Base-by-base conservation (phyloP, 805 yeast genomes). In the Candida pseudoglaebosa region DNA sequence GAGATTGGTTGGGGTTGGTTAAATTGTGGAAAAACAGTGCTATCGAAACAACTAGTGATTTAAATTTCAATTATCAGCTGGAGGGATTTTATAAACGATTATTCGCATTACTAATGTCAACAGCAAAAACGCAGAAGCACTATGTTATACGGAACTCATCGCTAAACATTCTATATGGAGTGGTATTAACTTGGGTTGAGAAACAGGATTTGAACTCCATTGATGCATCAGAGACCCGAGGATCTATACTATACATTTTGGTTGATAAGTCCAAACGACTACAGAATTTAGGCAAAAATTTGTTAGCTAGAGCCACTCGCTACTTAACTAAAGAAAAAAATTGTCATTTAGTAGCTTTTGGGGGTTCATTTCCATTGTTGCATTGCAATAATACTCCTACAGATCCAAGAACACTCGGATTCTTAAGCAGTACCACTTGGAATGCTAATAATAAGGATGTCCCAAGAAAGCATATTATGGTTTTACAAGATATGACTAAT, bases 71-170 rank as follows among this genome's bases (percentile, higher is more conserved):
- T 32, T 54, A 53, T 42, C 58, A 56, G 24, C 49, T 52, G 19
- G 62, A 56, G 7, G 45, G 42, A 10, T 67, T 57, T 39, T 61
- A 49, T 45, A 47, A 57, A 34, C 53, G 57, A 29, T 50, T 68
- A 12, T 52, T 55, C 22, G 58, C 52, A 12, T 57, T 68, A 22
- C 49, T 68, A 18, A 51, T 50, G n/a, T 43, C 59, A 8, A 54
- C 57, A 6, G 36, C 52, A 6, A 57, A 57, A 10, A 44, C 49
- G 1, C 74, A 69, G 38, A 68, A 63, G 40, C 74, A 75, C 52
- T 78, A 78, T 55, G 74, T 78, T 28, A 77, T 78, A 20, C 59
- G 81, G 39, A 78, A 79, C 53, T 71, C 82, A 6, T 65, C 77
- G 14, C 63, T 75, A 38, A 75, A 77, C 43, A 66, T 75, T 13